phyloP scores from a whole-genome alignment of 2,329 filamentous ascomycete species.

The Xylogone sp. region DNA sequence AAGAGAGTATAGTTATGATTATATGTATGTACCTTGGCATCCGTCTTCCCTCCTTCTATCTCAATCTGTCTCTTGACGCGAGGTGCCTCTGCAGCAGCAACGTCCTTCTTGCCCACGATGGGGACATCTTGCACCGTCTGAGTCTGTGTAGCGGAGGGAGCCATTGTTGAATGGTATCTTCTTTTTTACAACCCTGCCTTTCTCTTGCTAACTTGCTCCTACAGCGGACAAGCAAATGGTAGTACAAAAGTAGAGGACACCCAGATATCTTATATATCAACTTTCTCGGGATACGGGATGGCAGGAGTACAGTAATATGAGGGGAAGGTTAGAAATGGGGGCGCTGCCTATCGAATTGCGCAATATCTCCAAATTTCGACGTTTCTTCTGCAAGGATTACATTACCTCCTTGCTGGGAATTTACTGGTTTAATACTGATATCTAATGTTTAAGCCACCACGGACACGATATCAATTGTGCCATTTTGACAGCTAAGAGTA shows the following conservation, averaged over 20 bases:
- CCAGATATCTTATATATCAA: background rate
- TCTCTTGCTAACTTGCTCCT: too few relatives aligned
- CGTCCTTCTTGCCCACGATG: conserved; percentile 3
- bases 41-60: conserved; percentile 16
- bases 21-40: conserved; percentile 8
- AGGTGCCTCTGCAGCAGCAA: background rate
- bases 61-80: conserved; percentile 17
- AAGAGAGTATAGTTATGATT: background rate
- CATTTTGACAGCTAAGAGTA: too few relatives aligned
- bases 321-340: too few relatives aligned
- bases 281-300: background rate
- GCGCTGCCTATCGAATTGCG: background rate
- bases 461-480: too few relatives aligned
- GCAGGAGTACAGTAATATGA: too few relatives aligned
- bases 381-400: background rate
- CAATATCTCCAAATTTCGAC: background rate
- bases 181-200: too few relatives aligned
- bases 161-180: conserved; percentile 5
- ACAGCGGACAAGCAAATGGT: too few relatives aligned
- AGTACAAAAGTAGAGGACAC: too few relatives aligned
- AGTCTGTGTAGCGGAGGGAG: conserved; percentile 14
- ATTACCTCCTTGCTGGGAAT: too few relatives aligned
- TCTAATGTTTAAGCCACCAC: too few relatives aligned
- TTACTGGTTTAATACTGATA: too few relatives aligned
- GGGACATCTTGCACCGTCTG: conserved; percentile 8